Evolutionary conservation across 768 basidiomycete species (phyloP), one percentile per base, ranked within the genome.

Genomic region (Sutorius australiensis): DNA sequence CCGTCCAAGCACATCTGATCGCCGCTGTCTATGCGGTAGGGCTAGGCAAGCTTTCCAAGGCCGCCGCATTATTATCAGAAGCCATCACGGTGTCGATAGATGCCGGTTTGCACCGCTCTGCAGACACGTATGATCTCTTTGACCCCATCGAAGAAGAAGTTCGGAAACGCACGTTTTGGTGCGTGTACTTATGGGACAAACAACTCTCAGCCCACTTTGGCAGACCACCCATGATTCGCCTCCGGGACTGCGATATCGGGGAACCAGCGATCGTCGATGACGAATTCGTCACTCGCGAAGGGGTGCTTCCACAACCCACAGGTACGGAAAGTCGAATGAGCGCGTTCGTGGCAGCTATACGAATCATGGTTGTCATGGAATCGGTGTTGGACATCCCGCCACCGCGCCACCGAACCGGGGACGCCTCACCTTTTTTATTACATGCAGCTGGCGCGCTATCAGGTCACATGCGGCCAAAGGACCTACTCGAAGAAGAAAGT

Each of bases 161-260:
- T 28, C 81, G 94, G 53, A 95, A 95, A 70, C 84, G 93, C 60
- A 95, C 94, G 0, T 97, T 97, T 69, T 97, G 93, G 92, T 91
- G 91, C 54, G 91, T 95, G 27, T 97, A 95, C 71, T 80, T 91
- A 46, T 95, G 94, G 94, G 94, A 97, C 72, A 95, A 97, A 72
- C 93, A 95, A 63, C 82, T 93, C 7, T 77, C 83, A 11, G 87
- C 89, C 53, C 87, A 92, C 69, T 95, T 95, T 67, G 93, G 94
- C 24, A 77, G 93, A 24, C 93, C 93, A 31, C 84, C 92, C 3
- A 81, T 94, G 77, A 78, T 97, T 59, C 81, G 92, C 42, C 71
- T 95, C 55, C 79, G 90, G 56, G 93, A 95, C 66, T 94, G 92
- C 70, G 93, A 97, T 64, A 87, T 94, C n/a, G 79, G 83, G 5